Conservation (phyloP, 768 basidiomycete genomes). For the Amanita brunnescens region DNA sequence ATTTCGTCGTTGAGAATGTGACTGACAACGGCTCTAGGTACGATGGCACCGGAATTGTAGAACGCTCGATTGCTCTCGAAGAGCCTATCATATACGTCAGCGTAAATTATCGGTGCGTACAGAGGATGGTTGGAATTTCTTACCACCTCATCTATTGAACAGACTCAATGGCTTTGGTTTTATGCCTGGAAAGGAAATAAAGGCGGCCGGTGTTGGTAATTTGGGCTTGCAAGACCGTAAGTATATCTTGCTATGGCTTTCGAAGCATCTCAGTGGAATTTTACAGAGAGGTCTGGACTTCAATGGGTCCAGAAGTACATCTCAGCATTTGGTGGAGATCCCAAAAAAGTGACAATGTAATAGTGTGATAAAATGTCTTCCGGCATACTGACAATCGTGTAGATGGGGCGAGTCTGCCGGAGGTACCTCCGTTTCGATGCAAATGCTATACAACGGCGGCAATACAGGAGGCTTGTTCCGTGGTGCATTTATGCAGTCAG, state of each 20-base stretch:
- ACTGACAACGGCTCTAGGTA: slow-evolving; percentile 15
- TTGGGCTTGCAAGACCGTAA: slow-evolving; percentile 43
- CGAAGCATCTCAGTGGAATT: not conserved
- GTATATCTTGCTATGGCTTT: slow-evolving; percentile 10
- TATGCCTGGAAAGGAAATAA: slow-evolving; percentile 30
- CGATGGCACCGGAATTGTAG: slow-evolving; percentile 19
- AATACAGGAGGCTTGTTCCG: slow-evolving; percentile 26
- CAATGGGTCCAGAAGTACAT: slow-evolving; percentile 50
- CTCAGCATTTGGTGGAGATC: slow-evolving; percentile 44
- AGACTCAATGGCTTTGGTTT: slow-evolving; percentile 27
- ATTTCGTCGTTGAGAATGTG: not conserved
- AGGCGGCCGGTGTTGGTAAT: slow-evolving; percentile 34
- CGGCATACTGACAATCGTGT: not conserved
- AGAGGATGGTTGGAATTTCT: slow-evolving; percentile 10
- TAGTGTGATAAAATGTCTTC: slow-evolving; percentile 8
- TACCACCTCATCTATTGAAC: not conserved
- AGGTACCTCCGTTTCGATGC: slow-evolving; percentile 31
- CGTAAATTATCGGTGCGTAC: slow-evolving; percentile 29
- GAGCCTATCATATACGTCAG: slow-evolving; percentile 31
- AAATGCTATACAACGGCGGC: slow-evolving; percentile 26
- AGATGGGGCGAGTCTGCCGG: slow-evolving; percentile 41
- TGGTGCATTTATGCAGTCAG: slow-evolving; percentile 29
- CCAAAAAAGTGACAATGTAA: slow-evolving; percentile 33
- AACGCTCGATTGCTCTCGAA: slow-evolving; percentile 19
- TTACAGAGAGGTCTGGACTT: slow-evolving; percentile 35